Percentiles rank a stretch among this genome's conserved stretches.
Conservation (phyloP, 495 filamentous ascomycete genomes). For the Staphylotrichum tortipilum region DNA sequence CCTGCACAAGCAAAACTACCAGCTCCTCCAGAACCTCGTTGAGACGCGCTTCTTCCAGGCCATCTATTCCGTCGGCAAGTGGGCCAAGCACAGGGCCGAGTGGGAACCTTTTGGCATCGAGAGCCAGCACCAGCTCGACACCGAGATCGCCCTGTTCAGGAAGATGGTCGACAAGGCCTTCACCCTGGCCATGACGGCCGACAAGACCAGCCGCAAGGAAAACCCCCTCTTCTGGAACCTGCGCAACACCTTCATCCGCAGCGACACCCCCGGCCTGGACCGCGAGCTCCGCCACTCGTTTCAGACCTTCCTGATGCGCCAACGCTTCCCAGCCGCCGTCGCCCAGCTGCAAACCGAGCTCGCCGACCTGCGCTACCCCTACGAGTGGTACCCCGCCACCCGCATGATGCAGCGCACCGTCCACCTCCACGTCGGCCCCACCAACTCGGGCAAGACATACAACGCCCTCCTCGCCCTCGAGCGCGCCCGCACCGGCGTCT, state of each 20-base stretch:
- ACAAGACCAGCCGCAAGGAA: slow-evolving; percentile 23
- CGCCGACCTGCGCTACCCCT: slow-evolving; percentile 73
- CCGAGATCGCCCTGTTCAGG: slow-evolving; percentile 29
- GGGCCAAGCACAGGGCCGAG: slow-evolving; percentile 10
- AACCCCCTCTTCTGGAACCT: slow-evolving; percentile 48
- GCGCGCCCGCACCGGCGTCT: slow-evolving; percentile 65
- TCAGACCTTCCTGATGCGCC: slow-evolving; percentile 40
- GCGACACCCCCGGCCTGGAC: slow-evolving; percentile 39
- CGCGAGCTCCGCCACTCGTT: slow-evolving; percentile 55
- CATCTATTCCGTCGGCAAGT: slow-evolving; percentile 8
- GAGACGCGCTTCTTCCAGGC: slow-evolving; percentile 11
- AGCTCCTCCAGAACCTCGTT: slow-evolving; percentile 23
- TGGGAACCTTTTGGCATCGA: slow-evolving; percentile 28
- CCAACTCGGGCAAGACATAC: slow-evolving; percentile 98
- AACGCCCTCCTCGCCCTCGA: slow-evolving; percentile 84
- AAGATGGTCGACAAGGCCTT: slow-evolving; percentile 28
- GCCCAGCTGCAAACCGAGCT: slow-evolving; percentile 50
- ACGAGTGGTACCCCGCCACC: slow-evolving; percentile 84
- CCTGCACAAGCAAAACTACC: slow-evolving; percentile 16
- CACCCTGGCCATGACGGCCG: slow-evolving; percentile 22
- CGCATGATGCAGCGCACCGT: slow-evolving; percentile 70
- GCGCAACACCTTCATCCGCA: slow-evolving; percentile 47
- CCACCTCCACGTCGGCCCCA: slow-evolving; percentile 92
- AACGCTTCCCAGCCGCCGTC: slow-evolving; percentile 25
- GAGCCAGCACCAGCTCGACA: slow-evolving; percentile 22